Conservation (phyloP, 2,329 filamentous ascomycete genomes). For the Fusarium floridanum region DNA sequence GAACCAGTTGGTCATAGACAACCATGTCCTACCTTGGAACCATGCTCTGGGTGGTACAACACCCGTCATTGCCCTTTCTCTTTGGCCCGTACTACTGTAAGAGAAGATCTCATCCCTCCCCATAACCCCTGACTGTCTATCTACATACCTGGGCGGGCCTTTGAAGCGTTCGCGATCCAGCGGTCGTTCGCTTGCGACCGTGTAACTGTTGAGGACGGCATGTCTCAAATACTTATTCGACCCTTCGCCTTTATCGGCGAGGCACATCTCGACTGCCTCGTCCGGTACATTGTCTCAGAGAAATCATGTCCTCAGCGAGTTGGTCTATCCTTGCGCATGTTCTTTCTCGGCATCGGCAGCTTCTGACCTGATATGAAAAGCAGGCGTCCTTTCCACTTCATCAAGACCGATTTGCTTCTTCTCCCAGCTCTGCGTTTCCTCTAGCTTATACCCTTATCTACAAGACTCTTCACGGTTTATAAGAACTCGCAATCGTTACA, state of each 20-base stretch:
- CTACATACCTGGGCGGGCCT: slow-evolving; percentile 21
- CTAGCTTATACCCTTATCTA: background rate
- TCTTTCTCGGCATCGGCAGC: slow-evolving; percentile 6
- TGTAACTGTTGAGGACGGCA: slow-evolving; percentile 41
- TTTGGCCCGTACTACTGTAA: slow-evolving; percentile 50
- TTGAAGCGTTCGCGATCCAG: slow-evolving; percentile 41
- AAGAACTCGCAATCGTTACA: background rate
- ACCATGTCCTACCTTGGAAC: slow-evolving; percentile 29
- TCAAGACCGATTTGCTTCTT: background rate
- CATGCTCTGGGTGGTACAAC: slow-evolving; percentile 49
- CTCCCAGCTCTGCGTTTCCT: background rate
- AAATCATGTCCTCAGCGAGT: slow-evolving; percentile 33
- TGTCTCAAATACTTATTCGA: slow-evolving; percentile 52
- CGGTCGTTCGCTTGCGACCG: slow-evolving; percentile 35
- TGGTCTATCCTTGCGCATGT: slow-evolving; percentile 6
- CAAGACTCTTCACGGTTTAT: background rate
- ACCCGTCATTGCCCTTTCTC: slow-evolving; percentile 53
- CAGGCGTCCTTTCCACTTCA: slow-evolving; percentile 8
- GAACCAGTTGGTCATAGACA: slow-evolving; percentile 30
- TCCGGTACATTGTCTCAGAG: slow-evolving; percentile 44
- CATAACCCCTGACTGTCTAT: slow-evolving; percentile 15
- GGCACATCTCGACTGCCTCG: slow-evolving; percentile 33
- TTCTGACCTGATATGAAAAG: slow-evolving; percentile 38
- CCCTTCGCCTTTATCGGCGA: slow-evolving; percentile 37
- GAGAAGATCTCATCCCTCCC: slow-evolving; percentile 46